Conservation (phyloP, 2,329 filamentous ascomycete species). For the Phoma sp. region DNA sequence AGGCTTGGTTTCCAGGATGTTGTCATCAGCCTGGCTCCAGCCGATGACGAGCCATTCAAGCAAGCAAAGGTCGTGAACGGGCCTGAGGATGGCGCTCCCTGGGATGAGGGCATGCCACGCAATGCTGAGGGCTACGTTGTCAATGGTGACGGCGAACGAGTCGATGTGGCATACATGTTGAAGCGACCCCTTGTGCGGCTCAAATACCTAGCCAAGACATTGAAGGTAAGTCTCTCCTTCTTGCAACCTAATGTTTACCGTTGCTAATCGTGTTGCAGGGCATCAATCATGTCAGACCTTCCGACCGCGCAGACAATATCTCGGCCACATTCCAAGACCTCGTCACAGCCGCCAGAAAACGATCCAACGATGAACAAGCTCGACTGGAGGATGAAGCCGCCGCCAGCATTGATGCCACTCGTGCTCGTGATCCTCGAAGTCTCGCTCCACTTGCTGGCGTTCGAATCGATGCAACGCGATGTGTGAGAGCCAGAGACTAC, state of each 20-base stretch:
- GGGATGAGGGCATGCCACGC: constrained; percentile 61
- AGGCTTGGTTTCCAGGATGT: constrained; percentile 92
- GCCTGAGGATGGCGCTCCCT: constrained; percentile 57
- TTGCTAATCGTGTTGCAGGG: constrained; percentile 53
- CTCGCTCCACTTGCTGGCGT: constrained; percentile 74
- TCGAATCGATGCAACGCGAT: constrained; percentile 74
- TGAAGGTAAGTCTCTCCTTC: constrained; percentile 62
- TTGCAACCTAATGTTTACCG: not conserved
- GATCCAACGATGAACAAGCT: constrained; percentile 74
- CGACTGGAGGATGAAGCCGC: constrained; percentile 86
- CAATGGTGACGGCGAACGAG: constrained; percentile 80
- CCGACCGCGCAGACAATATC: constrained; percentile 63
- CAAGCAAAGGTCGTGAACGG: constrained; percentile 43
- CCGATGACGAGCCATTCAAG: constrained; percentile 66
- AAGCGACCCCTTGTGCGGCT: constrained; percentile 87
- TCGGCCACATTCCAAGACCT: constrained; percentile 71
- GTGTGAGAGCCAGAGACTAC: constrained; percentile 87
- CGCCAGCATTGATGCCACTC: constrained; percentile 78
- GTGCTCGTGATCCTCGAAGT: constrained; percentile 78
- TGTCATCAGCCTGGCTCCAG: constrained; percentile 87
- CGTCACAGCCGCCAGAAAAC: constrained; percentile 76
- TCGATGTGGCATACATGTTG: constrained; percentile 91
- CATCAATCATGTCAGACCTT: constrained; percentile 63
- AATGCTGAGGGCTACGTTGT: constrained; percentile 67
- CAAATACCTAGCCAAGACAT: constrained; percentile 84